Conservation (phyloP, 1,284 basidiomycete genomes). For the Apiotrichum gamsii region DNA sequence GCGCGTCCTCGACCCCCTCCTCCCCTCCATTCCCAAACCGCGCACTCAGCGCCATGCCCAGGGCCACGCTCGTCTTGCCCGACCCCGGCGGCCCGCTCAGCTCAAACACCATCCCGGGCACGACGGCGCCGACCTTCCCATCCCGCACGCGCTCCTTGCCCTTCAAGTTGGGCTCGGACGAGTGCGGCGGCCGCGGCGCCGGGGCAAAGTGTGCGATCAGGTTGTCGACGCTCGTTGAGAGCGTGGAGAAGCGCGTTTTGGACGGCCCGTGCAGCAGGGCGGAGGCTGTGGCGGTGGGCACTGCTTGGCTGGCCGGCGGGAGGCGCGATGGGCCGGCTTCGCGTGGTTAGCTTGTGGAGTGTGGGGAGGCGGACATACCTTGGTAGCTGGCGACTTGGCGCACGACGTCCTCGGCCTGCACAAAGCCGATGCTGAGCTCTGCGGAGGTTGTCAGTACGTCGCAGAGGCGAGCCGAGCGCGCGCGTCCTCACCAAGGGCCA, state of each 20-base stretch:
- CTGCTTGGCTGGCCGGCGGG: background rate
- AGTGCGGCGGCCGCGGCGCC: background rate
- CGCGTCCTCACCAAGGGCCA: conserved; percentile 26
- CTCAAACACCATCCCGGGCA: conserved; percentile 41
- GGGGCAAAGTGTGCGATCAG: conserved; percentile 24
- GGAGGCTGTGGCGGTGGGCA: conserved; percentile 23
- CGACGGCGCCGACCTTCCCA: conserved; percentile 9
- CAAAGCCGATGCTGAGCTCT: conserved; percentile 32
- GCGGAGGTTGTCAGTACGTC: conserved; percentile 1
- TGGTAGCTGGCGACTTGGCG: conserved; percentile 17
- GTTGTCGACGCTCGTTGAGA: conserved; percentile 29
- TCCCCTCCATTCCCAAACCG: conserved; percentile 13
- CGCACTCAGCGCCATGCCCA: conserved; percentile 35
- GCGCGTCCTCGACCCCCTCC: conserved; percentile 7
- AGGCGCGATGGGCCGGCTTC: conserved; percentile 7
- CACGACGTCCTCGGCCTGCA: conserved; percentile 31
- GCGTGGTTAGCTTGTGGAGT: background rate
- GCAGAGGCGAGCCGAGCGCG: background rate
- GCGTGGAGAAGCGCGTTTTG: conserved; percentile 29
- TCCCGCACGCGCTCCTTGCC: conserved; percentile 15
- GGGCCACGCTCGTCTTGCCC: conserved; percentile 38
- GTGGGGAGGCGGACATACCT: conserved; percentile 11
- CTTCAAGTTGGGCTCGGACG: conserved; percentile 4
- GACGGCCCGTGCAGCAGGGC: conserved; percentile 20
- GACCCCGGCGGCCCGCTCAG: conserved; percentile 42